phyloP scores from a whole-genome alignment of 805 yeast genomes.

The Candida chauliodis region DNA sequence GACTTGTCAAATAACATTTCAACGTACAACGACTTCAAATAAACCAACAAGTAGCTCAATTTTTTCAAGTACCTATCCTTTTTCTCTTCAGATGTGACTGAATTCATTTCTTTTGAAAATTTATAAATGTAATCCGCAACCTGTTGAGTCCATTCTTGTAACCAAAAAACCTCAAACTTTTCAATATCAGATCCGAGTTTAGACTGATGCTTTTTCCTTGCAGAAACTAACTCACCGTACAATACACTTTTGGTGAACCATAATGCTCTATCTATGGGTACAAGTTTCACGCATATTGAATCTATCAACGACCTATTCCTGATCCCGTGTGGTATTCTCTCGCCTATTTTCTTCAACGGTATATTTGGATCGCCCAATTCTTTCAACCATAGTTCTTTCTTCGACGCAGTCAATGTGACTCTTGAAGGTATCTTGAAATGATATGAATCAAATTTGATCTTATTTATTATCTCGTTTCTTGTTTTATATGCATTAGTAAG shows the following conservation, averaged over 20 bases:
- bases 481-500: conserved; percentile 34
- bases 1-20: conserved; percentile 64
- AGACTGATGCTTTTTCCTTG: conserved; percentile 28
- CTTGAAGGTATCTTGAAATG: conserved; percentile 78
- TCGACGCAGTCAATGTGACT: conserved; percentile 84
- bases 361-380: conserved; percentile 69
- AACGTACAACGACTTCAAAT: conserved; percentile 62
- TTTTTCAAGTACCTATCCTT: conserved; percentile 44
- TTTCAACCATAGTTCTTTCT: conserved; percentile 79
- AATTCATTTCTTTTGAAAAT: conserved; percentile 40
- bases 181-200: conserved; percentile 13
- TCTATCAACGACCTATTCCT: conserved; percentile 71
- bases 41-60: conserved; percentile 57
- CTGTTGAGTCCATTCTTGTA: conserved; percentile 88
- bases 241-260: conserved; percentile 92
- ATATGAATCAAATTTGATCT: conserved; percentile 30
- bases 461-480: conserved; percentile 38
- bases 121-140: conserved; percentile 58
- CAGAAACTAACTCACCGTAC: conserved; percentile 56
- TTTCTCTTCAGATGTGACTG: conserved; percentile 23
- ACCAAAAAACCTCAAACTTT: conserved; percentile 56
- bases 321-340: conserved; percentile 88
- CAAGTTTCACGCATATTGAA: conserved; percentile 59
- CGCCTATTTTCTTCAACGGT: conserved; percentile 64
- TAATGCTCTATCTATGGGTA: conserved; percentile 78